Conservation (phyloP, 2,329 filamentous ascomycete species). For the Exophiala calicioides region DNA sequence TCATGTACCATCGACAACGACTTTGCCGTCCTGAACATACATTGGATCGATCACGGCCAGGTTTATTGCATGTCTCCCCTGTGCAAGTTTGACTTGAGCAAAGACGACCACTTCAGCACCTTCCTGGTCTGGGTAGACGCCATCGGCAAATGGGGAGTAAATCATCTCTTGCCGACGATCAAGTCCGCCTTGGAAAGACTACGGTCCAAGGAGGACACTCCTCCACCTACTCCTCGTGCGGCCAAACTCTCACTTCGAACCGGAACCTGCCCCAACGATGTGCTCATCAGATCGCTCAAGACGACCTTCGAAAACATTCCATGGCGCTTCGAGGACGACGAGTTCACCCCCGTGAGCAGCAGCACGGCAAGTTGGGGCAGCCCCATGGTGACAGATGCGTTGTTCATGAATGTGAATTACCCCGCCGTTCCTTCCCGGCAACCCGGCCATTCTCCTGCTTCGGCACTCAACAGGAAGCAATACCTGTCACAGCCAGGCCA, state of each 20-base stretch:
- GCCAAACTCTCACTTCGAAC: slow-evolving; percentile 20
- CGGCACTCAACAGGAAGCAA: slow-evolving; percentile 16
- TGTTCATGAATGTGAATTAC: slow-evolving; percentile 13
- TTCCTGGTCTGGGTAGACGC: slow-evolving; percentile 30
- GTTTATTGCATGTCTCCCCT: slow-evolving; percentile 31
- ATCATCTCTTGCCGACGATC: slow-evolving; percentile 25
- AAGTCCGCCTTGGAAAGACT: slow-evolving; percentile 27
- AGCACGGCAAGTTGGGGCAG: slow-evolving; percentile 31
- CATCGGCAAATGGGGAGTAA: slow-evolving; percentile 29
- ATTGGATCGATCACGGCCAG: slow-evolving; percentile 31
- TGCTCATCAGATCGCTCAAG: slow-evolving; percentile 25
- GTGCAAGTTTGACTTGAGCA: slow-evolving; percentile 30
- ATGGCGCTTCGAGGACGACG: slow-evolving; percentile 29
- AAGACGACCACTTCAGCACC: slow-evolving; percentile 28
- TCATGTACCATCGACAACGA: slow-evolving; percentile 30
- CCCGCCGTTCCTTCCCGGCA: background rate
- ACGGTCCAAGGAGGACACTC: slow-evolving; percentile 15
- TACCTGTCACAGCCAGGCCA: slow-evolving; percentile 13
- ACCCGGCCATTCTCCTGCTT: slow-evolving; percentile 11
- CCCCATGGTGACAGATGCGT: slow-evolving; percentile 17
- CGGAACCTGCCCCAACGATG: slow-evolving; percentile 17
- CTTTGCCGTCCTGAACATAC: slow-evolving; percentile 30
- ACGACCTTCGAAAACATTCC: slow-evolving; percentile 28
- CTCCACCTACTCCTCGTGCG: slow-evolving; percentile 22
- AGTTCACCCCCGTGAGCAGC: slow-evolving; percentile 28